A percentile compares a stretch with the other conserved stretches of the same genome.
These are phyloP conservation scores for Podaxis sp. DNA, from an alignment of 768 basidiomycete genomes.

Conservation along the genomic window DNA sequence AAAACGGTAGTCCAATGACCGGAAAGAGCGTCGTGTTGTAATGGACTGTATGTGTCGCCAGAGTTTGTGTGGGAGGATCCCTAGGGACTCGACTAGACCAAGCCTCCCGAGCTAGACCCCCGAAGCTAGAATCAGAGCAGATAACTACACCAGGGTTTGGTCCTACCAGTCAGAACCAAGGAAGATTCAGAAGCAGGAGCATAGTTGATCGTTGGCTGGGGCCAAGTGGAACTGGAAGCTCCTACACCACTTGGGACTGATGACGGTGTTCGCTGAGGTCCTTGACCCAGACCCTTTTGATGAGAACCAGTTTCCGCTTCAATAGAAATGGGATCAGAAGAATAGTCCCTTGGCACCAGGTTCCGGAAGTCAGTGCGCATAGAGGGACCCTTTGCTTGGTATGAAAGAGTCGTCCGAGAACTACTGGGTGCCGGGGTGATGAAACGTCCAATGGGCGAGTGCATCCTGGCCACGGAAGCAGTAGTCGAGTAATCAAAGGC, in stretches of 20 bases:
- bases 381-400: constrained; percentile 2
- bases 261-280: neutral
- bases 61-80: neutral
- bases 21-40: constrained; percentile 4
- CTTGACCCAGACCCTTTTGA: neutral
- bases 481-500: neutral
- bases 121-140: neutral
- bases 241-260: neutral
- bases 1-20: constrained; percentile 6
- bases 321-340: neutral
- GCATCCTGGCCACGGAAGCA: neutral
- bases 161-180: neutral
- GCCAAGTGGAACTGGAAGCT: no score
- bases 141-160: neutral
- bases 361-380: constrained; percentile 5
- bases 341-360: neutral
- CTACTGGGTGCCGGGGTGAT: neutral
- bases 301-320: neutral
- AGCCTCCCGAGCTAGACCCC: neutral
- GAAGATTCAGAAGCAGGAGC: neutral
- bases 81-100: neutral
- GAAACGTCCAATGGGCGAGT: neutral
- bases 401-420: neutral
- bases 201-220: neutral
- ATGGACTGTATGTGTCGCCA: neutral